A percentile compares a stretch with the other conserved stretches of the same genome.
Evolutionary conservation across 805 yeast species (phyloP).

Genomic region (Wickerhamiella brachini): DNA sequence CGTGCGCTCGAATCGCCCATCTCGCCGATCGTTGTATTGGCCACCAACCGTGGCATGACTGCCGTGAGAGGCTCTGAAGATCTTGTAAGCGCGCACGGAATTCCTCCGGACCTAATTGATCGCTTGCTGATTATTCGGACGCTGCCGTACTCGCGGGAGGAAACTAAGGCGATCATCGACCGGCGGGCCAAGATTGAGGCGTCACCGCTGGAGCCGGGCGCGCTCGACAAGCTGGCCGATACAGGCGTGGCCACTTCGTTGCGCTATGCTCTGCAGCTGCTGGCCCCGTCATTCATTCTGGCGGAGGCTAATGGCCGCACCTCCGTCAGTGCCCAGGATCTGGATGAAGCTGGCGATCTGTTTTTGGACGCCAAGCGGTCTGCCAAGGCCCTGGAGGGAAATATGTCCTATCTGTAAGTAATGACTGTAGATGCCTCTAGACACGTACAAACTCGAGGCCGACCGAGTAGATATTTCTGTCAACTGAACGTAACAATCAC

Average conservation of each 20-base stretch:
- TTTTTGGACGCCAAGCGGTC: conserved; percentile 82
- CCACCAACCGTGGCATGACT: conserved; percentile 90
- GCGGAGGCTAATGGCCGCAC: conserved; percentile 59
- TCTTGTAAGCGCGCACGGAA: conserved; percentile 82
- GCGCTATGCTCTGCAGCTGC: conserved; percentile 81
- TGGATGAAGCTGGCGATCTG: conserved; percentile 69
- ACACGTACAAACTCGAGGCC: too few relatives aligned
- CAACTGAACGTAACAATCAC: too few relatives aligned
- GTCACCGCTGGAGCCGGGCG: conserved; percentile 49
- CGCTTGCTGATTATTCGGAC: conserved; percentile 86
- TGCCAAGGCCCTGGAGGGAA: conserved; percentile 47
- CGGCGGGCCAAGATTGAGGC: conserved; percentile 73
- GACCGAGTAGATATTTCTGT: too few relatives aligned
- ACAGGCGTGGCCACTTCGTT: conserved; percentile 69
- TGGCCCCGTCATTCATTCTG: conserved; percentile 81
- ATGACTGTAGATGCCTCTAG: too few relatives aligned
- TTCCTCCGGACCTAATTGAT: conserved; percentile 90
- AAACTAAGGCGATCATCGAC: conserved; percentile 65
- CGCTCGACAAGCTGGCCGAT: conserved; percentile 57
- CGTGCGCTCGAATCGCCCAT: conserved; percentile 83
- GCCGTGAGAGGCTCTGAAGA: conserved; percentile 82
- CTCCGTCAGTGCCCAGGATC: conserved; percentile 53
- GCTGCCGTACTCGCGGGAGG: conserved; percentile 71
- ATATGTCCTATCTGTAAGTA: neutral
- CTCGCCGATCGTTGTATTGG: conserved; percentile 90